Percentiles rank a stretch among this genome's conserved stretches.
Evolutionary conservation across 1,284 basidiomycete genomes (phyloP).

Genomic region (Apiotrichum mycotoxinovorans): DNA sequence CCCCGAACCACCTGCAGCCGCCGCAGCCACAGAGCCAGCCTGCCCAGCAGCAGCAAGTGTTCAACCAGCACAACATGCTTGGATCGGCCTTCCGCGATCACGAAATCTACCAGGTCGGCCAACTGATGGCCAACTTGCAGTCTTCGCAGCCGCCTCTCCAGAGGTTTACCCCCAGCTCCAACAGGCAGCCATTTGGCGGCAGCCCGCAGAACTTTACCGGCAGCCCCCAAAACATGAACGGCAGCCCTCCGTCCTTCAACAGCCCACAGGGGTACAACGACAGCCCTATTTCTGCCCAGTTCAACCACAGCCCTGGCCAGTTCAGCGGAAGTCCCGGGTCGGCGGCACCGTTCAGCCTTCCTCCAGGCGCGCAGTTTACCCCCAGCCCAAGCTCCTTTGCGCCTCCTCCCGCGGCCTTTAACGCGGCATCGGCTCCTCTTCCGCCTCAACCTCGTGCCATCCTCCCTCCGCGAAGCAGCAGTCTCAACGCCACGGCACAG

Average conservation of each 20-base stretch:
- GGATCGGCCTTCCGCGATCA: background rate
- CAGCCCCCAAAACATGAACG: background rate
- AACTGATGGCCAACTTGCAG: slow-evolving; percentile 10
- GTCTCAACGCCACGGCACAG: background rate
- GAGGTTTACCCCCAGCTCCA: background rate
- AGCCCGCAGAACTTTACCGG: background rate
- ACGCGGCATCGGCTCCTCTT: background rate
- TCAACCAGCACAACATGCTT: background rate
- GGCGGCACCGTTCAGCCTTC: too few species aligned
- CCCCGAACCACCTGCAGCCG: background rate
- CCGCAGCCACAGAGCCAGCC: too few species aligned
- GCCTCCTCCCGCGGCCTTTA: background rate
- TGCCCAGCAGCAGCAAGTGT: background rate
- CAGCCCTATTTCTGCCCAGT: background rate
- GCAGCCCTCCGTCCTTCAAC: background rate
- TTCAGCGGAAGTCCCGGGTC: too few species aligned
- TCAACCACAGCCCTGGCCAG: background rate
- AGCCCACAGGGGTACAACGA: background rate
- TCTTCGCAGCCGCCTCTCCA: background rate
- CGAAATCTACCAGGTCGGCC: slow-evolving; percentile 5
- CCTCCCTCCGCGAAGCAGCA: background rate
- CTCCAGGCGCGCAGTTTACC: too few species aligned
- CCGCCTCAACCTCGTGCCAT: background rate
- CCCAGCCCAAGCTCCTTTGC: background rate
- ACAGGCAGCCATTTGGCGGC: background rate